Evolutionary conservation across 352 stramenopile genomes (phyloP).

Genomic region (Phytopythium aichiense): DNA sequence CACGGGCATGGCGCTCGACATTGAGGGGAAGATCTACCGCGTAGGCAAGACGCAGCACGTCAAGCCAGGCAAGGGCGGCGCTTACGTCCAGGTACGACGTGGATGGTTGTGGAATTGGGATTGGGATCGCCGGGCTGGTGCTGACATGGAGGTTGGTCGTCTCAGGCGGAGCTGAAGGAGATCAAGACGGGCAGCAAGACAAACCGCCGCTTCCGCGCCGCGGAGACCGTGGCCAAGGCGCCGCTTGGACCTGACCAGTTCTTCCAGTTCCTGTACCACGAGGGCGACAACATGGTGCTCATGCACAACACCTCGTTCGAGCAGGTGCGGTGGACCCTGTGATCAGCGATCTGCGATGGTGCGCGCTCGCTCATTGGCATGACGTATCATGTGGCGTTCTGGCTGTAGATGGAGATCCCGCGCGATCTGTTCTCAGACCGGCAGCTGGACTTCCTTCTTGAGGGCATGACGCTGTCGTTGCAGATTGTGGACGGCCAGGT

Average conservation of each 20-base stretch:
- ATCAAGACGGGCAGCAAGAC: constrained; percentile 85
- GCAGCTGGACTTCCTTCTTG: constrained; percentile 73
- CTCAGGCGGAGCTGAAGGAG: constrained; percentile 76
- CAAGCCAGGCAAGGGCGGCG: constrained; percentile 81
- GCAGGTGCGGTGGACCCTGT: constrained; percentile 37
- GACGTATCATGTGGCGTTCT: neutral
- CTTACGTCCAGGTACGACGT: constrained; percentile 60
- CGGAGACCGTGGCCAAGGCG: constrained; percentile 77
- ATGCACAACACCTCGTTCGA: constrained; percentile 83
- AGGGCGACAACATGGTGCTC: constrained; percentile 72
- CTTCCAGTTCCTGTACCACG: constrained; percentile 84
- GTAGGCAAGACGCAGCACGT: constrained; percentile 83
- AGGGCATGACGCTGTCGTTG: constrained; percentile 76
- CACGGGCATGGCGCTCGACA: constrained; percentile 75
- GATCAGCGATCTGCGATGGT: neutral
- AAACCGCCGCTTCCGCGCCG: constrained; percentile 76
- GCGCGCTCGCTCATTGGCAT: neutral
- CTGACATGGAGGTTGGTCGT: neutral
- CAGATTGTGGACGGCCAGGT: constrained; percentile 85
- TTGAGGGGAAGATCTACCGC: constrained; percentile 82
- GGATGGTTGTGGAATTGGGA: neutral
- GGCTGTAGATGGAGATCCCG: constrained; percentile 62
- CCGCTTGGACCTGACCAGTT: constrained; percentile 62
- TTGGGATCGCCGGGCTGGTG: neutral
- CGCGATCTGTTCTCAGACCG: constrained; percentile 62